Evolutionary conservation across 148 eudicot genomes (phyloP), one percentile per base, ranked within the genome.

Genomic region (Rhododendron mucronatum): DNA sequence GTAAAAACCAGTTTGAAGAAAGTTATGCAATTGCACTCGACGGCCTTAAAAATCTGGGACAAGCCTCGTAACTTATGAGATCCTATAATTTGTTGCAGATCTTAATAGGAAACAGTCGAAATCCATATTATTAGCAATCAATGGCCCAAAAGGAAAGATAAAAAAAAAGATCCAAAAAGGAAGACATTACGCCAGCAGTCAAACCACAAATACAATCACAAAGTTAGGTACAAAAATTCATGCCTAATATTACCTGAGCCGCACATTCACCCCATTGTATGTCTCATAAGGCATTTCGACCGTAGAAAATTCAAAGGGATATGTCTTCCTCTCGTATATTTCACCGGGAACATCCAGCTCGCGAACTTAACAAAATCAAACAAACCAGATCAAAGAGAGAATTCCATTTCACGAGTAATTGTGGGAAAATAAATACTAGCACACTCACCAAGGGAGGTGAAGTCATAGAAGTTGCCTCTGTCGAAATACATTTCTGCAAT

Each of bases 301-400:
- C 0, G 99, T 94, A 55, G 99, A 95, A 93, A 97, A 97, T 85
- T 97, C 99, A 81, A 97, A 97, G 39, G 95, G 95, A 83, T 90
- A 97, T 51, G 94, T 93, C 90, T 97, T 97, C 90, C 90, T 91
- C 92, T 94, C 99, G 88, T 95, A 97, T 61, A 97, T 87, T 82
- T 97, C 99, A 85, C 99, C 96, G 83, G 99, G 99, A 85, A 97
- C 96, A 89, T 97, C 99, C 87, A 97, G 90, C 89, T 97, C 99
- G 63, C 99, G 98, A 88, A 97, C 99, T 97, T 93, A 21, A 82
- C n/a, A 82, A 45, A 82, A 82, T 12, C 13, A 82, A 39, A 82
- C 39, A 61, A 63, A 26, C 18, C 3, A 12, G 12, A 26, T 41
- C 21, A 33, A 57, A 4, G 28, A 80, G 53, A 3, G 9, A 80